These are phyloP conservation scores for Buddleja alternifolia DNA, from an alignment of 257 asterid genomes.

Conservation along the genomic window DNA sequence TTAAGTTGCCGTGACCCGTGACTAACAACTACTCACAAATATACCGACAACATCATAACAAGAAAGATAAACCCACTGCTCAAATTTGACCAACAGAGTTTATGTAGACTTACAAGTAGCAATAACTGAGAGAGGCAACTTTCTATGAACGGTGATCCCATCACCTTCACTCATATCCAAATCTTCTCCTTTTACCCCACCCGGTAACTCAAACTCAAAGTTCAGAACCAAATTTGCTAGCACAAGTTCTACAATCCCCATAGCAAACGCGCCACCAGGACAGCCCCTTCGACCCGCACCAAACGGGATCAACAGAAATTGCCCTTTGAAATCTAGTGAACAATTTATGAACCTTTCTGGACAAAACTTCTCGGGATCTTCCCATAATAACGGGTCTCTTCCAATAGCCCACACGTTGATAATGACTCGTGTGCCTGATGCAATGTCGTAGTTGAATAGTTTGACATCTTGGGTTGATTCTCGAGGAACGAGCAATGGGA, in stretches of 20 bases:
- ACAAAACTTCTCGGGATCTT: slow-evolving; percentile 33
- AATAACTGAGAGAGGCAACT: slow-evolving; percentile 42
- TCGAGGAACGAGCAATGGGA: slow-evolving; percentile 55
- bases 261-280: slow-evolving; percentile 51
- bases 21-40: too few species aligned
- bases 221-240: slow-evolving; percentile 43
- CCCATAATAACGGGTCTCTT: slow-evolving; percentile 50
- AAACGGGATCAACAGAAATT: slow-evolving; percentile 44
- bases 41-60: too few species aligned
- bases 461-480: slow-evolving; percentile 45
- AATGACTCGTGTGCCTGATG: slow-evolving; percentile 42
- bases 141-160: slow-evolving; percentile 50
- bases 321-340: slow-evolving; percentile 40
- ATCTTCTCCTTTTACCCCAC: slow-evolving; percentile 40
- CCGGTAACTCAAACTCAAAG: slow-evolving; percentile 39
- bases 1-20: too few species aligned
- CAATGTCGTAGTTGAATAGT: slow-evolving; percentile 41
- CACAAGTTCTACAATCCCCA: slow-evolving; percentile 43
- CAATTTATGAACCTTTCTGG: slow-evolving; percentile 44
- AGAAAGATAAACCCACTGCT: too few species aligned
- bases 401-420: slow-evolving; percentile 56
- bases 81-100: background rate
- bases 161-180: slow-evolving; percentile 52
- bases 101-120: slow-evolving; percentile 25
- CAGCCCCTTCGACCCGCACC: slow-evolving; percentile 54